These are phyloP conservation scores for Chiua virens DNA, from an alignment of 768 basidiomycete species.

Conservation along the genomic window DNA sequence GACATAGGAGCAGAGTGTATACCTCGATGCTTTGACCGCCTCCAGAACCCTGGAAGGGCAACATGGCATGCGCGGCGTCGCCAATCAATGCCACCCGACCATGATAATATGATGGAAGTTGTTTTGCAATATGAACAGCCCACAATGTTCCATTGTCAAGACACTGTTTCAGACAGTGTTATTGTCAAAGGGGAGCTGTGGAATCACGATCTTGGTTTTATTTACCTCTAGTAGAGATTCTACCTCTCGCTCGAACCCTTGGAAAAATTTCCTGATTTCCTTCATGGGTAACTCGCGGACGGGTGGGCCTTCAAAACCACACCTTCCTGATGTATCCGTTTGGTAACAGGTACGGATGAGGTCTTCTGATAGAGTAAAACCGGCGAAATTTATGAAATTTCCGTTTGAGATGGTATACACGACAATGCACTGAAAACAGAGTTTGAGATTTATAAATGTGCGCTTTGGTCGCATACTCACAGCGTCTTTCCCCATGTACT, in stretches of 20 bases:
- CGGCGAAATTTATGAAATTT: constrained; percentile 61
- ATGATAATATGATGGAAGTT: constrained; percentile 50
- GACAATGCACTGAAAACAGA: constrained; percentile 50
- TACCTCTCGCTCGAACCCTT: constrained; percentile 60
- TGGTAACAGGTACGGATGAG: constrained; percentile 48
- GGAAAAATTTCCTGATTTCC: constrained; percentile 47
- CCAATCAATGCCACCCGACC: constrained; percentile 51
- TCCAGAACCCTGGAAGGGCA: constrained; percentile 45
- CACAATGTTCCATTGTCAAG: constrained; percentile 53
- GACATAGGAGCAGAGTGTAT: constrained; percentile 1
- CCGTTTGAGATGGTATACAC: constrained; percentile 62
- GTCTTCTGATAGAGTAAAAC: constrained; percentile 50
- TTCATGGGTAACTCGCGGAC: constrained; percentile 44
- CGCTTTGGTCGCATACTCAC: constrained; percentile 29
- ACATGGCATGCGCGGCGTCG: constrained; percentile 44
- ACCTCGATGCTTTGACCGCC: constrained; percentile 47
- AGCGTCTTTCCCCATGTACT: constrained; percentile 60
- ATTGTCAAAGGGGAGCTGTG: neutral
- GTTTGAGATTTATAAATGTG: neutral
- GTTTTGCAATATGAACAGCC: constrained; percentile 60
- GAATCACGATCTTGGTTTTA: constrained; percentile 7
- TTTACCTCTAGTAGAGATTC: constrained; percentile 53
- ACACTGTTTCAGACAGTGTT: constrained; percentile 38
- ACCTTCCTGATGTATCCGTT: constrained; percentile 12
- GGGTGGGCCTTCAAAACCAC: constrained; percentile 40